phyloP scores from a whole-genome alignment of 345 rosid genomes.

The Acer yangbiense region DNA sequence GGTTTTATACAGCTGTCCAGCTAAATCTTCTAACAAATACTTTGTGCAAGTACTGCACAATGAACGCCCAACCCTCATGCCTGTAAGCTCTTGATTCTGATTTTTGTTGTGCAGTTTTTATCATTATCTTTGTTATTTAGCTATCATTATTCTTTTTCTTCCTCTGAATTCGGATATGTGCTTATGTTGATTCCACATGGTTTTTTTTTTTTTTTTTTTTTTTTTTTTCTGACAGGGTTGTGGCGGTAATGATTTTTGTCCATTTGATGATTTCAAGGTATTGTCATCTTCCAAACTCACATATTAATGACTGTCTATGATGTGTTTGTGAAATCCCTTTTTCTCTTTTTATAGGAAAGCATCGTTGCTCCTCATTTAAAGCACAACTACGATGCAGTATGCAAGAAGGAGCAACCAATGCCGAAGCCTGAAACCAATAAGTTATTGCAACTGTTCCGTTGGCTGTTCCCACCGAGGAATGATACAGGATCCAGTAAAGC shows the following conservation, averaged over 20 bases:
- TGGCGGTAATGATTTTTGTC: no score
- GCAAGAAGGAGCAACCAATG: conserved; percentile 45
- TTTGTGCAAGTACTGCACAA: conserved; percentile 86
- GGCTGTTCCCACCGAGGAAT: conserved; percentile 51
- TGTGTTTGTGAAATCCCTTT: background rate
- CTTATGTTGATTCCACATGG: background rate
- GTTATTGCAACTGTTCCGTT: conserved; percentile 40
- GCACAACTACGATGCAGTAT: conserved; percentile 66
- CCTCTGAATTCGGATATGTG: no score
- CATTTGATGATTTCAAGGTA: conserved; percentile 90
- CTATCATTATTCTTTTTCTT: background rate
- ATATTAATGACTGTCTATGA: background rate
- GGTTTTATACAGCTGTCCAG: conserved; percentile 76
- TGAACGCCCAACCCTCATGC: conserved; percentile 76
- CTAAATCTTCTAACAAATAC: conserved; percentile 65
- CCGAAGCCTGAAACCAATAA: conserved; percentile 45
- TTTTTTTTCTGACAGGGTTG: no score
- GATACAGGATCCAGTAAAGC: conserved; percentile 22
- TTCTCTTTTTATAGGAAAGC: conserved; percentile 45
- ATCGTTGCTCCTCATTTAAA: conserved; percentile 77
- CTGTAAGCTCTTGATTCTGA: conserved; percentile 45
- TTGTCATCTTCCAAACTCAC: background rate
- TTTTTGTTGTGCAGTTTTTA: no score
- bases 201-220: background rate
- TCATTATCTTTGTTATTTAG: background rate